Evolutionary conservation across 2,329 filamentous ascomycete species (phyloP).

Genomic region (Trichoderma sp.): DNA sequence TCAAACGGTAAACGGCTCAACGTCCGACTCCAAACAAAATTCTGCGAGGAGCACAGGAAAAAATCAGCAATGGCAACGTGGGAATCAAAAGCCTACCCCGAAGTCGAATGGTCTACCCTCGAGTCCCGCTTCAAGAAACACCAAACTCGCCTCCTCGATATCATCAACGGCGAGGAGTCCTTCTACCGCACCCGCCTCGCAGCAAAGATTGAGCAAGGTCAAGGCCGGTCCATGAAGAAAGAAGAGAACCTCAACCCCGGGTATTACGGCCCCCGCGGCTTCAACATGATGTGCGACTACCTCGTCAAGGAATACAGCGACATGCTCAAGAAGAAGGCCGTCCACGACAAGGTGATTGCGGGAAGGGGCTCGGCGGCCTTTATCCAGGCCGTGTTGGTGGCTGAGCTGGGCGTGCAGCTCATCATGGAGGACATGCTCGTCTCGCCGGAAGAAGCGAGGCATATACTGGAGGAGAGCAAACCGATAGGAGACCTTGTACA

Average conservation of each 20-base stretch:
- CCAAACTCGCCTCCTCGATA: constrained; percentile 51
- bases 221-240: constrained; percentile 58
- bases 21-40: constrained; percentile 58
- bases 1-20: constrained; percentile 48
- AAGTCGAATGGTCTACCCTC: constrained; percentile 66
- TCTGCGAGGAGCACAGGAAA: constrained; percentile 63
- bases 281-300: constrained; percentile 68
- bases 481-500: constrained; percentile 66
- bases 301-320: constrained; percentile 60
- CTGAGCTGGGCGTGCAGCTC: constrained; percentile 60
- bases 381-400: constrained; percentile 73
- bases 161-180: constrained; percentile 61
- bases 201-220: constrained; percentile 54
- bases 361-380: constrained; percentile 65
- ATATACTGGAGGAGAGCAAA: constrained; percentile 65
- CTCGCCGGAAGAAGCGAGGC: constrained; percentile 42
- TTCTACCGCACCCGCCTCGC: constrained; percentile 60
- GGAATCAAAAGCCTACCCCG: constrained; percentile 60
- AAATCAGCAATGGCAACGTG: constrained; percentile 50
- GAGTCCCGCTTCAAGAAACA: constrained; percentile 57
- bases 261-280: constrained; percentile 78
- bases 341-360: constrained; percentile 64
- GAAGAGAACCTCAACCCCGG: constrained; percentile 65
- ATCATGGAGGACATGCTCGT: constrained; percentile 57
- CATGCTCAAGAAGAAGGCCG: constrained; percentile 59